These are phyloP conservation scores for Erodium moschatum DNA, from an alignment of 441 rosid species.

Conservation along the genomic window DNA sequence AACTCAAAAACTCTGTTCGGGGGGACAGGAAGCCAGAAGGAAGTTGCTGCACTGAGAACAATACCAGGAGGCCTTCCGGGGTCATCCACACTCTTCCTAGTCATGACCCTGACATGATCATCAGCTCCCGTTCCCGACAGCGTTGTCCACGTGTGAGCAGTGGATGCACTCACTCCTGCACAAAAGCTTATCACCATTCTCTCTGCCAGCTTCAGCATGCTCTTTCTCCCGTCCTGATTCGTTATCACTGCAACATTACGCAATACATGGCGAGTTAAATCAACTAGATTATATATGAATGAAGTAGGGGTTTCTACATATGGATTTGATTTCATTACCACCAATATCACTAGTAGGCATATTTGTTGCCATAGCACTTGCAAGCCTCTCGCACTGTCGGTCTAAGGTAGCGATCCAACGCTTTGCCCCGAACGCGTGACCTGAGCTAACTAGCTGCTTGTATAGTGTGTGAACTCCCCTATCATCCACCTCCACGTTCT, in stretches of 20 bases:
- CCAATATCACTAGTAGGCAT: constrained; percentile 43
- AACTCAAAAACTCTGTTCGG: constrained; percentile 61
- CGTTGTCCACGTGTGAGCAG: constrained; percentile 57
- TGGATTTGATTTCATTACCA: constrained; percentile 31
- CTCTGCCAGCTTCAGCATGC: constrained; percentile 67
- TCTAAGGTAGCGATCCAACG: constrained; percentile 76
- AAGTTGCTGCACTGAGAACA: constrained; percentile 75
- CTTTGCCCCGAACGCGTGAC: constrained; percentile 72
- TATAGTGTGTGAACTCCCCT: constrained; percentile 47
- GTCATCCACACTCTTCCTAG: constrained; percentile 56
- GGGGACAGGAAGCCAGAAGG: constrained; percentile 79
- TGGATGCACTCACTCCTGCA: constrained; percentile 59
- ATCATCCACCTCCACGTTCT: constrained; percentile 77
- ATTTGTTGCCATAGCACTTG: constrained; percentile 51
- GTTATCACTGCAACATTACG: constrained; percentile 41
- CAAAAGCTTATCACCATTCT: constrained; percentile 73
- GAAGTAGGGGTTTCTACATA: no score
- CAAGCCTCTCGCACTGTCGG: constrained; percentile 69
- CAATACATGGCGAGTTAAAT: no score
- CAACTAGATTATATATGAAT: no score
- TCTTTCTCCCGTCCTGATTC: constrained; percentile 55
- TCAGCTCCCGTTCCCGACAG: constrained; percentile 46
- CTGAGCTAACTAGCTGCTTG: constrained; percentile 49
- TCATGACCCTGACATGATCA: constrained; percentile 74
- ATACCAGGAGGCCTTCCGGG: constrained; percentile 84